Evolutionary conservation across 2,329 filamentous ascomycete genomes (phyloP).

Genomic region (Cercospora nicotianae): DNA sequence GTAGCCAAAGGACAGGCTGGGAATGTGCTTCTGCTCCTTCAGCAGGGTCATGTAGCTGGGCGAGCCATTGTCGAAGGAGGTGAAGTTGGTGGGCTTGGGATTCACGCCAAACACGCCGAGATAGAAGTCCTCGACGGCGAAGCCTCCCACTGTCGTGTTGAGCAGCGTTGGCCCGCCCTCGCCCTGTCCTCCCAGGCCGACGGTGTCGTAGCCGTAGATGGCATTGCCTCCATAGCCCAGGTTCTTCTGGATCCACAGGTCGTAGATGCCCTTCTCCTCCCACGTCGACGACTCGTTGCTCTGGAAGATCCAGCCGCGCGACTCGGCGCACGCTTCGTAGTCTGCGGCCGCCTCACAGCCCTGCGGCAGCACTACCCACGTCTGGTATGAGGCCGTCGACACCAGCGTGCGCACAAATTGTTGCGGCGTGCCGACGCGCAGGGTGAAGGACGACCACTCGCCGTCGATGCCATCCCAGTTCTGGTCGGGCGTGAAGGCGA

Average conservation of each 20-base stretch:
- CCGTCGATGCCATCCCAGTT: slow-evolving; percentile 63
- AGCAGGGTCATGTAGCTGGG: slow-evolving; percentile 56
- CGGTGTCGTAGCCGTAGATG: slow-evolving; percentile 59
- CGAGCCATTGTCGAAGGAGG: slow-evolving; percentile 54
- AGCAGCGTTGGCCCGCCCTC: slow-evolving; percentile 44
- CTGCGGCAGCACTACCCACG: slow-evolving; percentile 64
- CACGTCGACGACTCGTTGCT: slow-evolving; percentile 57
- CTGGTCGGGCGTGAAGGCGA: slow-evolving; percentile 35
- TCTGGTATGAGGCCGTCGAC: slow-evolving; percentile 69
- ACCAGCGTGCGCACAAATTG: slow-evolving; percentile 59
- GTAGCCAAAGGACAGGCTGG: slow-evolving; percentile 73
- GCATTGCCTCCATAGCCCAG: slow-evolving; percentile 63
- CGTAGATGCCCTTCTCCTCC: slow-evolving; percentile 59
- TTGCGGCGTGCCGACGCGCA: slow-evolving; percentile 58
- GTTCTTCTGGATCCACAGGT: slow-evolving; percentile 58
- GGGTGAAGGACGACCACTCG: slow-evolving; percentile 68
- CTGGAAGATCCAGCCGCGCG: slow-evolving; percentile 62
- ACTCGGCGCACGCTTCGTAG: slow-evolving; percentile 50
- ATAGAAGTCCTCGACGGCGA: slow-evolving; percentile 46
- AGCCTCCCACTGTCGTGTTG: slow-evolving; percentile 46
- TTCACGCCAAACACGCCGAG: slow-evolving; percentile 52
- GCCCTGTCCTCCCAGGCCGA: slow-evolving; percentile 44
- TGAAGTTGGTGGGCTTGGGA: slow-evolving; percentile 53
- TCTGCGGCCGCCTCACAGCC: slow-evolving; percentile 51
- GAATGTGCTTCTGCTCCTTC: slow-evolving; percentile 60